Evolutionary conservation across 352 stramenopile genomes (phyloP), one percentile per base, ranked within the genome.

Genomic region (Globisporangium canariense): DNA sequence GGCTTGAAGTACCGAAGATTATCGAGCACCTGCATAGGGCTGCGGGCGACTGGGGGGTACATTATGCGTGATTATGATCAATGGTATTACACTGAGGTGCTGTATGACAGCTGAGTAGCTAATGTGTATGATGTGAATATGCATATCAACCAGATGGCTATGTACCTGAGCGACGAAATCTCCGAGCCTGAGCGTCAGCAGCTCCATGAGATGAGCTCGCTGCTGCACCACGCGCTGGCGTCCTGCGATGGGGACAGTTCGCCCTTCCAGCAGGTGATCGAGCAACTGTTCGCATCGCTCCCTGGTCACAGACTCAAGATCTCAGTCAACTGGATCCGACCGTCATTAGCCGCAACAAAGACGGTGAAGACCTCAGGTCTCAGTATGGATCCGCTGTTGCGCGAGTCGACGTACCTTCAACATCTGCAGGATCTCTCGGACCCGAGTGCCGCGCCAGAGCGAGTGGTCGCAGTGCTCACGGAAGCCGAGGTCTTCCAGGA

Each of bases 401-500:
- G 46, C 25, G 25, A 13, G 36, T 60, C 53, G 30, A 67, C 60
- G 38, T 88, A 88, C 54, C 56, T 89, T 47, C 57, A 67, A 22
- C 70, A 79, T 14, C 54, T 90, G 16, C 30, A 85, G 45, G n/a
- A 38, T 25, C 20, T 45, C 32, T 53, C 22, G 46, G 47, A 43
- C 65, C 65, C 55, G 54, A 60, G 4, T 36, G 59, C 10, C 13
- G 28, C 13, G 9, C 11, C 10, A 60, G 34, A 36, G 13, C 41
- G 56, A 43, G 38, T 65, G 64, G 25, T 81, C 30, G 7, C 68
- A 30, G 4, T 36, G 28, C 64, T 91, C 3, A 77, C 76, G 1
- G 79, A 90, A 8, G 78, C 78, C 0, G 70, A 91, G 53, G 77
- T 71, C 30, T 89, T 89, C 55, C 85, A 94, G 63, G 85, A 94